Conservation (phyloP, 768 basidiomycete species). For the Naganishia vishniacii region DNA sequence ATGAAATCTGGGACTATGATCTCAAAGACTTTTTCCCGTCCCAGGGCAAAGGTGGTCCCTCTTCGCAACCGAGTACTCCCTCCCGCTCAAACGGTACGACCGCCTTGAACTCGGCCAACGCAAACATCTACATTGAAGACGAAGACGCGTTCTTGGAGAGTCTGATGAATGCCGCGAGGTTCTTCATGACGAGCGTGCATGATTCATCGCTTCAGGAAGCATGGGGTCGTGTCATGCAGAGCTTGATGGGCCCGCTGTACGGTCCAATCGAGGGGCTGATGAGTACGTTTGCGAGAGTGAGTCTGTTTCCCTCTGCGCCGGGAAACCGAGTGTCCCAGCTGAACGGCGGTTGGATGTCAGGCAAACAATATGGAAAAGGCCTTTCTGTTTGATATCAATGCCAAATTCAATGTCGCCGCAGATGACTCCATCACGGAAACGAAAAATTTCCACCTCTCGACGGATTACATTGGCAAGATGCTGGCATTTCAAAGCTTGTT, state of each 20-base stretch:
- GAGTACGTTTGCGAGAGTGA: slow-evolving; percentile 54
- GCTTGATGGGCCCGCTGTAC: slow-evolving; percentile 67
- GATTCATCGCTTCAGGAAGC: slow-evolving; percentile 88
- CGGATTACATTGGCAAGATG: slow-evolving; percentile 82
- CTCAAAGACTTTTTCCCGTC: slow-evolving; percentile 22
- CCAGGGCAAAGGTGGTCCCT: not conserved
- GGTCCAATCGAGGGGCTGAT: slow-evolving; percentile 81
- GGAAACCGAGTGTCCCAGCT: too few species aligned
- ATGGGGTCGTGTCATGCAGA: slow-evolving; percentile 82
- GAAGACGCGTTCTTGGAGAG: slow-evolving; percentile 53
- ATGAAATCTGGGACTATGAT: slow-evolving; percentile 25
- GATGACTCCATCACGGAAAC: slow-evolving; percentile 87
- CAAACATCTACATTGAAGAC: slow-evolving; percentile 53
- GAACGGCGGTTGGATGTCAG: slow-evolving; percentile 50
- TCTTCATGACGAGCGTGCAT: slow-evolving; percentile 86
- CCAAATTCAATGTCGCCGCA: slow-evolving; percentile 84
- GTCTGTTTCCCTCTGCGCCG: slow-evolving; percentile 21
- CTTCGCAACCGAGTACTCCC: slow-evolving; percentile 2
- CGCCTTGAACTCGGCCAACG: not conserved
- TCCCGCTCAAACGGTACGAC: slow-evolving; percentile 1
- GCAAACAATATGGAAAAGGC: slow-evolving; percentile 90
- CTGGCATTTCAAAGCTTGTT: slow-evolving; percentile 80
- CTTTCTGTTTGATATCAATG: slow-evolving; percentile 80
- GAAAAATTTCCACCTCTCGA: slow-evolving; percentile 79
- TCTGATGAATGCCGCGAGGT: slow-evolving; percentile 57